Percentiles rank a stretch among this genome's conserved stretches.
These are phyloP conservation scores for Stentor coeruleus DNA, from an alignment of 73 alveolate species.

Conservation along the genomic window DNA sequence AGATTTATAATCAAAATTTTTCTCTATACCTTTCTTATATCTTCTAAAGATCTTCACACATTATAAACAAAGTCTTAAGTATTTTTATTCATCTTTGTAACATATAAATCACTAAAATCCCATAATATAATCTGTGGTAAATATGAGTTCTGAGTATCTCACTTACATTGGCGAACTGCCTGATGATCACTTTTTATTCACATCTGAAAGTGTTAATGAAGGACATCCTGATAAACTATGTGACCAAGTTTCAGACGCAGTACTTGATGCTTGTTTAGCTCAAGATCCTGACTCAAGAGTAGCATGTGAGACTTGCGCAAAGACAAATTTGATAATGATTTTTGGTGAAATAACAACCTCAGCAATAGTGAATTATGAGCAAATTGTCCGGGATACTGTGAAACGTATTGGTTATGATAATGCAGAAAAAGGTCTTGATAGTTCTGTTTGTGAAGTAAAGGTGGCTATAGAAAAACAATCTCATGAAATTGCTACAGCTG, in stretches of 20 bases:
- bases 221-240: slow-evolving; percentile 99
- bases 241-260: slow-evolving; percentile 94
- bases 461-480: slow-evolving; percentile 84
- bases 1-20: too few relatives aligned
- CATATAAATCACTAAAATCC: too few relatives aligned
- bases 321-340: slow-evolving; percentile 84
- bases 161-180: slow-evolving; percentile 42
- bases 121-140: not conserved
- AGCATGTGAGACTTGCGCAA: slow-evolving; percentile 94
- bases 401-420: slow-evolving; percentile 93
- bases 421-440: slow-evolving; percentile 92
- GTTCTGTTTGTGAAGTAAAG: slow-evolving; percentile 78
- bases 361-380: slow-evolving; percentile 71
- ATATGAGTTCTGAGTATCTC: slow-evolving; percentile 14
- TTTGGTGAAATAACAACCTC: slow-evolving; percentile 94
- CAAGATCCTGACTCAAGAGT: slow-evolving; percentile 92
- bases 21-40: not conserved
- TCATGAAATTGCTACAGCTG: slow-evolving; percentile 92
- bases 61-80: not conserved
- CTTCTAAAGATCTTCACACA: not conserved
- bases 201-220: slow-evolving; percentile 96
- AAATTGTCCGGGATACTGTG: slow-evolving; percentile 86
- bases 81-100: not conserved
- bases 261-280: slow-evolving; percentile 93
- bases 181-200: slow-evolving; percentile 80